Evolutionary conservation across 164 flowering plant genomes (phyloP), one percentile per base, ranked within the genome.

Genomic region (Echeveria elegans): DNA sequence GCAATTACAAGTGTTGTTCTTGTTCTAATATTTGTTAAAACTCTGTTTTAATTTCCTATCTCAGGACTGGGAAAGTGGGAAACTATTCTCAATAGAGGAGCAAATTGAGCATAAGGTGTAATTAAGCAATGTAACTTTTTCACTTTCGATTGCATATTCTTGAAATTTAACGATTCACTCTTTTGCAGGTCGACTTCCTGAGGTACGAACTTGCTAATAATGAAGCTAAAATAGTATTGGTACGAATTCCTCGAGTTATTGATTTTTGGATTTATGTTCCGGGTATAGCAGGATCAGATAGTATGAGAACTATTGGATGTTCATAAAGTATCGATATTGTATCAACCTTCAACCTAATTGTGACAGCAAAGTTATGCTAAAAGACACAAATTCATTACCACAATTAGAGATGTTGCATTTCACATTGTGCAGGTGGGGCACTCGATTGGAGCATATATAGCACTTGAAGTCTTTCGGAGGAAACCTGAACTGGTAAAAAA

Each of bases 81-180:
- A 73, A 75, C 69, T 88, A 68, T 94, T 88, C 77, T 86, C 98
- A 32, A 76, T 94, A 38, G 78, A 90, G 73, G 95, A 94, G 53
- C 97, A 94, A 78, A 84, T 85, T 69, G 81, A 85, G 71, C 97
- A 93, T 38, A 93, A 93, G 98, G 98, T 90, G 77, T 16, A 43
- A 43, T 43, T 14, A 43, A 4, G 47, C 18, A 43, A 66, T 34
- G 24, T 12, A 24, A 56, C 9, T 26, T 28, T 28, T 29, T 29
- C 18, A 56, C 19, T 11, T 34, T 32, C 36, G 1, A n/a, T 34
- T 63, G 8, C 19, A n/a, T 30, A 32, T 63, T 61, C 15, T 6
- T 21, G 26, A 63, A 4, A 4, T 21, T 14, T 34, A 11, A 37
- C 16, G 70, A 47, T 18, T 18, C 11, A 53, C 56, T 18, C 67